Base-by-base conservation (phyloP, 2,329 filamentous ascomycete species). In the Pseudomassariella vexata region DNA sequence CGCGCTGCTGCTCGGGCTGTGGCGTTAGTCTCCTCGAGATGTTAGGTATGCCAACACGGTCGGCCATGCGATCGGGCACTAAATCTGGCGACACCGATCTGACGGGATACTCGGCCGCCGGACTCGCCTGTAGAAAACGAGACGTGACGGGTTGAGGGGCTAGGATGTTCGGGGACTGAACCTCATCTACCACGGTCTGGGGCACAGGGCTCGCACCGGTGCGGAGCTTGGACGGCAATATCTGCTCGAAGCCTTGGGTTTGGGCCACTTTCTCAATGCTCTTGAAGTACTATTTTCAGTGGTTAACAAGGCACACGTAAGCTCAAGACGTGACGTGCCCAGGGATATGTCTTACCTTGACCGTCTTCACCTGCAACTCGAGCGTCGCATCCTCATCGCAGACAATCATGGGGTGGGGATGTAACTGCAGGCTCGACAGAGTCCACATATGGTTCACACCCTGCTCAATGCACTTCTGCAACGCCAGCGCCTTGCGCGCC, bases 401-500 rank as follows among this genome's bases (percentile, higher is more conserved):
- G 11, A 86, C 81, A 30, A 87, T 74, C 63, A 87, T 71, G 30
- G 80, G 77, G 46, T 83, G 78, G 2, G 75, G 77, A 52, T 87
- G 83, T 48, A 85, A 59, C 56, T 88, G 83, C 40, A 88, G 63
- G 33, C 74, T 74, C 1, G 81, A 86, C 3, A 87, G 67, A 0
- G 83, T 87, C 80, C 82, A 87, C 79, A 85, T 85, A 58, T 87
- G 82, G 54, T 83, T 90, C 39, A 94, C 75, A 19, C 82, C 82
- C 35, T 82, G 80, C 57, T 94, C 86, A 41, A 94, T 76, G 46
- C 83, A 88, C 48, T 78, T 82, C 56, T 89, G 82, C 41, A 94
- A 62, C 18, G 86, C 86, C 20, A 84, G 65, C 1, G 85, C 77
- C 60, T 94, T 94, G 66, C 86, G 83, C 25, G 83, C 78, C 15